Base-by-base conservation (phyloP, 148 eudicot genomes). In the Nyssa sinensis region DNA sequence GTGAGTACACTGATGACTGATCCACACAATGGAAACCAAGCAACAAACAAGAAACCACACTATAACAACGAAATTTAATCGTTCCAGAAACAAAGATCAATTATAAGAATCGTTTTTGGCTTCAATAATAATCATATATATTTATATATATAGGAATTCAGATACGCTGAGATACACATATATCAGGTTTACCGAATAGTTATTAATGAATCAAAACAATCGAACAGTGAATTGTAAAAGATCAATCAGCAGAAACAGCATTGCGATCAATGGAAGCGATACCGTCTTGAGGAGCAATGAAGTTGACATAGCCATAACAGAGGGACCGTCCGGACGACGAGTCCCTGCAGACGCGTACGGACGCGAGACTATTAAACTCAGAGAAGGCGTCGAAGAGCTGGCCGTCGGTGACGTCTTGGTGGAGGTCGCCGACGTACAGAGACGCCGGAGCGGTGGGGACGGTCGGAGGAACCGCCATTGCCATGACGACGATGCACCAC, bases 311-410 rank as follows among this genome's bases (percentile, higher is more conserved):
- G 49, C 90, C 98, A 69, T 93, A 93, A 57, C 93, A 77, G 65
- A 93, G 91, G 10, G 98, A 93, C 7, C 85, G 86, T 8, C 88
- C 86, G 37, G 86, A 77, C 28, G 89, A 62, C 8, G 87, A 83
- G 67, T 93, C 96, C 10, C 92, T 88, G 66, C 98, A 93, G 75
- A 93, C 87, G 6, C 96, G 92, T 13, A 93, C 98, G 6, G 96
- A 87, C 1, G 90, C 72, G 1, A 87, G 79, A 37, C 81, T 70
- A 63, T 85, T 85, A 70, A 82, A 87, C 74, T 89, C 90, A 0
- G 81, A 83, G 78, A 93, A 93, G 12, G 86, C 86, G 14, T 88
- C 87, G 53, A 64, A 82, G 4, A 93, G 77, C 77, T 84, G 85
- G 0, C 74, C 81, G 3, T 93, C 92, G 9, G 71, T 84, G 35